Evolutionary conservation across 495 filamentous ascomycete genomes (phyloP), one percentile per base, ranked within the genome.

Genomic region (Aspergillus taichungensis): DNA sequence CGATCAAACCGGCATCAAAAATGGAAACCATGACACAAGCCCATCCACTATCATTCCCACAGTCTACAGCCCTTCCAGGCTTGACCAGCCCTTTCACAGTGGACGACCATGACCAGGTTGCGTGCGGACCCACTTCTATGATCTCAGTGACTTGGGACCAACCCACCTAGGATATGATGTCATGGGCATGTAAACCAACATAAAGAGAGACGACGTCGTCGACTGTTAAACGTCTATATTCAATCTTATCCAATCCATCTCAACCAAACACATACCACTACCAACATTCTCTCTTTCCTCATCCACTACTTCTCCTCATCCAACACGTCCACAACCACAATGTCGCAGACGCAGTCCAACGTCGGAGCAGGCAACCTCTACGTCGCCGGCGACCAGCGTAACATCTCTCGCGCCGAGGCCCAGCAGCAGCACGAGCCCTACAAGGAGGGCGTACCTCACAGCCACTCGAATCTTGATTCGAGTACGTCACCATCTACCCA

Each of bases 321-420:
- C 30, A 30, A 49, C 34, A 31, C 28, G 35, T 12, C 40, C 30
- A 14, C 32, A 46, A 24, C 18, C 32, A 40, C 14, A 40, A 44
- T 44, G 42, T 13, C 42, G 29, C 18, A 14, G 30, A 41, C 35
- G 11, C 51, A 57, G 36, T 57, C 54, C 14, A 50, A 32, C 56
- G 78, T 84, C 56, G 80, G 80, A 47, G 49, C 50, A 48, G 38
- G 54, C 24, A 44, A 53, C 37, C 49, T 82, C 53, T 84, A 84
- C 63, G 78, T 79, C 54, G 77, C 70, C 30, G 82, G 80, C 44
- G 87, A 91, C 63, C 85, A 88, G 72, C 74, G 76, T 52, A 89
- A 79, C 60, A 55, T 56, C 28, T 78, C 80, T 47, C 47, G 73
- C 49, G 71, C 76, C 9, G 83, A 82, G 51, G 51, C 73, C 35